Base-by-base conservation (phyloP, 352 stramenopile species). In the Peronospora farinosa region DNA sequence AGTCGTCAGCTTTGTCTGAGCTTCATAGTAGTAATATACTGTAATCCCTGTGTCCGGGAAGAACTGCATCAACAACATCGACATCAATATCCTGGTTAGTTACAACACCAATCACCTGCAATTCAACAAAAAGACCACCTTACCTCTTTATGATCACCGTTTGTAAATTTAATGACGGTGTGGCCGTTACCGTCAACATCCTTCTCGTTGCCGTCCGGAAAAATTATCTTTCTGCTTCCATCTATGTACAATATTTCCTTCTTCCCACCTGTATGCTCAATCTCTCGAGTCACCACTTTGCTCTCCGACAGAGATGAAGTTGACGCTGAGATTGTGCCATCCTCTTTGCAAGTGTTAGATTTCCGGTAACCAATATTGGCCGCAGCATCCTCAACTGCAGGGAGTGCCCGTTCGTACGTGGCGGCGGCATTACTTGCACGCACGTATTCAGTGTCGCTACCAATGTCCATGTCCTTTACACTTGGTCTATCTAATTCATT, bases 91-190 rank as follows among this genome's bases (percentile, higher is more conserved):
- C n/a, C 9, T 33, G 10, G 13, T 60, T 45, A 42, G 19, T 12
- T 23, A 31, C 31, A 36, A 43, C n/a, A 40, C n/a, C 21, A 23
- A 25, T 16, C 5, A 31, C 12, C 40, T 1, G 3, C 31, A 13
- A n/a, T 39, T 7, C 33, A 16, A 13, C n/a, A 15, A 51, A 17
- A 16, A 31, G 9, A 12, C 17, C 10, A 7, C 9, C 16, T 45
- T 63, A 84, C 72, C 77, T 96, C 86, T 74, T 98, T 97, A 31
- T 96, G 71, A 66, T 99, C 96, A 19, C 96, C 96, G 57, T 98
- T 98, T 4, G 71, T 80, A 60, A 98, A 98, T 7, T 75, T 77
- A 38, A 98, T 93, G 17, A 95, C 64, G 6, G 76, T 78, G 16
- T 87, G 85, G 5, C 95, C 95, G 57, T 96, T 76, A 6, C 74